Evolutionary conservation across 305 asterid species (phyloP), one percentile per base, ranked within the genome.

Genomic region (Fraxinus platypoda): DNA sequence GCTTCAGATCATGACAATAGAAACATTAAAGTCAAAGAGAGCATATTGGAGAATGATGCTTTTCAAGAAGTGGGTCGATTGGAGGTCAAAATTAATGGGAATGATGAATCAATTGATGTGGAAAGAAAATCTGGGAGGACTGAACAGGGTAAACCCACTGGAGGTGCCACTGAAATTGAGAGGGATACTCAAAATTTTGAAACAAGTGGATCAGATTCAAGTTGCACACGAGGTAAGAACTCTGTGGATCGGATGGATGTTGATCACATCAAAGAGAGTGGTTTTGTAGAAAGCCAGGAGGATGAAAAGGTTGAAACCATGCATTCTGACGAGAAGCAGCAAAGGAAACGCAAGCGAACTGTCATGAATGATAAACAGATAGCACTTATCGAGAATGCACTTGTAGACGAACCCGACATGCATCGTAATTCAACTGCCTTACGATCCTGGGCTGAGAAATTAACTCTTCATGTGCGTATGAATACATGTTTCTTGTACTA

Each of bases 351-450:
- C 80, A 97, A 97, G 85, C 89, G 99, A 26, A 93, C 97, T 52
- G 81, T 97, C 80, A 97, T 97, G 99, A 95, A 95, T 73, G 98
- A 95, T 41, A 88, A 86, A 68, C 99, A 97, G 87, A 90, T 97
- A 28, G 82, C 89, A 62, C 93, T 91, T 52, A 89, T 95, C 31
- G 99, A 97, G 89, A 85, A 87, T 80, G 98, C 99, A 49, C 89
- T 97, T 70, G 80, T 82, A 74, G 89, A 88, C 19, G 98, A 97
- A 88, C 98, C 98, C 74, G 97, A 93, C 81, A 89, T 97, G 98
- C 98, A 97, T 84, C 95, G 98, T 54, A 95, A 95, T 86, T 88
- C 93, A 77, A 34, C 85, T 77, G 76, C 90, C 3, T 87, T 97
- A 76, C 88, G 87, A 52, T 52, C 28, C 9, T 97, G 98, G 98